phyloP scores from a whole-genome alignment of 805 yeast genomes.

The Kluyveromyces aestuarii region DNA sequence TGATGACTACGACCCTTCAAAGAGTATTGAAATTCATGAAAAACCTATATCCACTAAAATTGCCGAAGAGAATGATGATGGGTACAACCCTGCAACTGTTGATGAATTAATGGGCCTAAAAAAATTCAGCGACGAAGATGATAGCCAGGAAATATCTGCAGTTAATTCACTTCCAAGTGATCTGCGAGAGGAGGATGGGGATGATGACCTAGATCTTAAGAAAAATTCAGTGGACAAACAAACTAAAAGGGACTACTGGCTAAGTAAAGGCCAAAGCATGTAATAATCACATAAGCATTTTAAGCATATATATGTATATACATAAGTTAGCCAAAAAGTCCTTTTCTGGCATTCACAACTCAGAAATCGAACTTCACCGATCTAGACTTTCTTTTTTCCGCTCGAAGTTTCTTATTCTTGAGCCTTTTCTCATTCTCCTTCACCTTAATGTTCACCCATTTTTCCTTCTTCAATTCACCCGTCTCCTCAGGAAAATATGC shows the following conservation, averaged over 20 bases:
- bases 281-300: background rate
- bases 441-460: slow-evolving; percentile 39
- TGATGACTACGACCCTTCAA: slow-evolving; percentile 6
- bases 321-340: background rate
- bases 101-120: slow-evolving; percentile 23
- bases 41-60: background rate
- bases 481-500: slow-evolving; percentile 42
- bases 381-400: slow-evolving; percentile 33
- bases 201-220: slow-evolving; percentile 9
- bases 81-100: slow-evolving; percentile 10
- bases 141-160: slow-evolving; percentile 9
- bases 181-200: no score
- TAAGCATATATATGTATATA: background rate
- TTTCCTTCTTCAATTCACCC: slow-evolving; percentile 34
- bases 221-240: slow-evolving; percentile 24
- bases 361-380: slow-evolving; percentile 4
- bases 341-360: background rate
- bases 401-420: slow-evolving; percentile 28
- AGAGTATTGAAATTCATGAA: background rate
- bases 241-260: slow-evolving; percentile 28
- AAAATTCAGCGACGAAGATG: slow-evolving; percentile 22
- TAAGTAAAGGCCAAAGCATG: slow-evolving; percentile 24
- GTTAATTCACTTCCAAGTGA: background rate
- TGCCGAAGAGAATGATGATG: slow-evolving; percentile 6
- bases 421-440: slow-evolving; percentile 30